Conservation (phyloP, 257 asterid genomes). For the Mentha longifolia region DNA sequence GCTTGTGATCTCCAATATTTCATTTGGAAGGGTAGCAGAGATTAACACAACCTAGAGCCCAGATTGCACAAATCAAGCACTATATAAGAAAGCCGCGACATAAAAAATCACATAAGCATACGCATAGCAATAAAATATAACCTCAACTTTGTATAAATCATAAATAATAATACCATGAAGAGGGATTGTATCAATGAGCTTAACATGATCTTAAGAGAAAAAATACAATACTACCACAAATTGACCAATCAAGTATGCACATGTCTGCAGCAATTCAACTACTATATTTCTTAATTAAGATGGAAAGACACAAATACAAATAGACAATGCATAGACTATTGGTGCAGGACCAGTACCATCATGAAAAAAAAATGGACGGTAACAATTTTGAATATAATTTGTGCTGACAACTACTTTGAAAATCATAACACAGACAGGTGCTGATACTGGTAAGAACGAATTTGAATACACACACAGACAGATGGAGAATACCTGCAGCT, state of each 20-base stretch:
- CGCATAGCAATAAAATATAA: neutral
- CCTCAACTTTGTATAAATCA: neutral
- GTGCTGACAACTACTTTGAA: neutral
- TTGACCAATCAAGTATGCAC: too few species aligned
- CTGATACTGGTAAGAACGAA: neutral
- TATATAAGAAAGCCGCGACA: conserved; percentile 19
- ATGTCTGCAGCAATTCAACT: too few species aligned
- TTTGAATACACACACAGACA: neutral
- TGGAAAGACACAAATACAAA: too few species aligned
- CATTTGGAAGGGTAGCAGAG: conserved; percentile 98
- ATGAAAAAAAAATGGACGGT: neutral
- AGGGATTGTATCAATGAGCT: neutral
- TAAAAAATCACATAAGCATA: conserved; percentile 10
- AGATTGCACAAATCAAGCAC: conserved; percentile 9
- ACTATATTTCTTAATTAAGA: too few species aligned
- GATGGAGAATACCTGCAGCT: conserved; percentile 66
- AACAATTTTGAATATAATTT: neutral
- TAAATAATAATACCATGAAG: neutral
- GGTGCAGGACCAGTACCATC: too few species aligned
- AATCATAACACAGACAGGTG: neutral
- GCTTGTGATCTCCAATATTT: conserved; percentile 93
- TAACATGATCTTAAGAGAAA: too few species aligned
- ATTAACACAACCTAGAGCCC: conserved; percentile 82
- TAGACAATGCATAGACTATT: too few species aligned
- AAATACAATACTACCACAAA: too few species aligned